phyloP scores from a whole-genome alignment of 495 filamentous ascomycete genomes.

The Lepidopterella palustris region DNA sequence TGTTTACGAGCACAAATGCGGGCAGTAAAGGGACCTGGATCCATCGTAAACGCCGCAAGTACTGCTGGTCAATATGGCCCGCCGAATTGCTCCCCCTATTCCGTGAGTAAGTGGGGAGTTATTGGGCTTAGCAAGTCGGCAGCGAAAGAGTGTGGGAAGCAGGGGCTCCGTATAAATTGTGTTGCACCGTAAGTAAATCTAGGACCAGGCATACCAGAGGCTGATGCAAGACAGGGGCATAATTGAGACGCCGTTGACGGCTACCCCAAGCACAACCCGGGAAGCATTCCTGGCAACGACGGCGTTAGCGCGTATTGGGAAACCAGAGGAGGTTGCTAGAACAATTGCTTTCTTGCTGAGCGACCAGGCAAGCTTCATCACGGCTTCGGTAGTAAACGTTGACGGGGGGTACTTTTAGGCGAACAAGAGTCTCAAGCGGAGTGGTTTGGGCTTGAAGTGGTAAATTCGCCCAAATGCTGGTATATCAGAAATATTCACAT shows the following conservation, averaged over 20 bases:
- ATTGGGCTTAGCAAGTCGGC: conserved; percentile 53
- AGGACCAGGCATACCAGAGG: not conserved
- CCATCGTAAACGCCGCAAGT: conserved; percentile 53
- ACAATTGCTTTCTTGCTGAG: conserved; percentile 26
- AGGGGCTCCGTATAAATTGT: conserved; percentile 52
- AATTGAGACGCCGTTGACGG: conserved; percentile 11
- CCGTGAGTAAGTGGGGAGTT: conserved; percentile 35
- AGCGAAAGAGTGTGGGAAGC: conserved; percentile 49
- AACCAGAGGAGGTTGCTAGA: conserved; percentile 20
- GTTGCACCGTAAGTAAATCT: conserved; percentile 19
- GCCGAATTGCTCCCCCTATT: conserved; percentile 38
- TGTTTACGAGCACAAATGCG: conserved; percentile 24
- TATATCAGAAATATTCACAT: no score
- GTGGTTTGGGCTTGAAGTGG: no score
- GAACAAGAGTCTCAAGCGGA: no score
- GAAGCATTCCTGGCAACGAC: not conserved
- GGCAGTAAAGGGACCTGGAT: conserved; percentile 1
- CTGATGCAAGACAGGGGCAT: conserved; percentile 1
- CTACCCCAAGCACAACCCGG: not conserved
- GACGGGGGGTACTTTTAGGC: no score
- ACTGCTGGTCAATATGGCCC: conserved; percentile 48
- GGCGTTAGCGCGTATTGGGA: conserved; percentile 11
- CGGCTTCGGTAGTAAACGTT: no score
- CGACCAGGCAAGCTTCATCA: no score
- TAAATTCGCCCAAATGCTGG: no score